These are phyloP conservation scores for Physcia stellaris DNA, from an alignment of 495 filamentous ascomycete genomes.

Conservation along the genomic window DNA sequence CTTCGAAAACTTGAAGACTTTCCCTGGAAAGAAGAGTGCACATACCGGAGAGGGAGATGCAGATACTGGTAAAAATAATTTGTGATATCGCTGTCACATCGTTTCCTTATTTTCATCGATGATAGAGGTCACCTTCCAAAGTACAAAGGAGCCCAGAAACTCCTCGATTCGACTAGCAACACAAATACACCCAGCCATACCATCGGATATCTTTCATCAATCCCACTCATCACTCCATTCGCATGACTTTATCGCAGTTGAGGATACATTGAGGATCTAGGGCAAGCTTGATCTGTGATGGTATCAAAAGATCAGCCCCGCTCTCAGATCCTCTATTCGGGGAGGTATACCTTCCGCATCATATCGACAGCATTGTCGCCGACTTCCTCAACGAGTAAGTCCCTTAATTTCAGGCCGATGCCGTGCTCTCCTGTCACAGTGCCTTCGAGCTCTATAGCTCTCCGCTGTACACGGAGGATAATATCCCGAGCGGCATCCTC, in stretches of 20 bases:
- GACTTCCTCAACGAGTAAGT: slow-evolving; percentile 45
- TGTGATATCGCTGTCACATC: too few species aligned
- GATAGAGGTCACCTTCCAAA: too few species aligned
- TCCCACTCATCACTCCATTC: slow-evolving; percentile 28
- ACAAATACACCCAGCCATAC: too few species aligned
- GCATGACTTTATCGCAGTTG: slow-evolving; percentile 55
- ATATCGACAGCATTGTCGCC: slow-evolving; percentile 42
- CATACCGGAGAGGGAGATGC: too few species aligned
- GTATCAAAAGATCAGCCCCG: slow-evolving; percentile 5
- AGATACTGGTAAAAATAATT: too few species aligned
- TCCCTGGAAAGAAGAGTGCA: too few species aligned
- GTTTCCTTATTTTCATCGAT: too few species aligned
- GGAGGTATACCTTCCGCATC: slow-evolving; percentile 40
- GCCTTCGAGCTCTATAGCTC: slow-evolving; percentile 50
- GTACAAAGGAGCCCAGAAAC: too few species aligned
- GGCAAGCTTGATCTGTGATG: slow-evolving; percentile 46
- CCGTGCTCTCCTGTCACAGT: slow-evolving; percentile 54
- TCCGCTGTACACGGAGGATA: slow-evolving; percentile 46
- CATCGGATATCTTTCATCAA: too few species aligned
- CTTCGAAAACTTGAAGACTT: too few species aligned
- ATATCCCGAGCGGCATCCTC: slow-evolving; percentile 34
- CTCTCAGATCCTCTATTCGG: not conserved
- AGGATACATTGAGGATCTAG: slow-evolving; percentile 51
- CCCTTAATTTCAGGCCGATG: slow-evolving; percentile 46
- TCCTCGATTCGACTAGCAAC: too few species aligned